Evolutionary conservation across 495 filamentous ascomycete genomes (phyloP).

Genomic region (Letharia lupina): DNA sequence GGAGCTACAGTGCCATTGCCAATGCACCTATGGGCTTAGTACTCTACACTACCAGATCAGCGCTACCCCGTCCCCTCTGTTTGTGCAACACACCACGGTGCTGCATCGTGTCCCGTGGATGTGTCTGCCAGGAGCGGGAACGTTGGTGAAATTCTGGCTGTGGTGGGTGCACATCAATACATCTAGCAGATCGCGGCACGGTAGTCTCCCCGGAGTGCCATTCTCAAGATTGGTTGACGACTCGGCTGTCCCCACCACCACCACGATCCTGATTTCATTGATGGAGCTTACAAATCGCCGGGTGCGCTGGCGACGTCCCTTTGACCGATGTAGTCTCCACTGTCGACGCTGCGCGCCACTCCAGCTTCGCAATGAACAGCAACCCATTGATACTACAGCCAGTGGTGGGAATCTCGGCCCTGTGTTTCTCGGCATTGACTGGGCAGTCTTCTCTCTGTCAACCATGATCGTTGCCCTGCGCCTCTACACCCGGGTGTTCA

Average conservation of each 20-base stretch:
- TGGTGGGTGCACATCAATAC: not conserved
- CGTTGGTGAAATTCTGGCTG: too few species aligned
- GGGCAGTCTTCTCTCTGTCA: conserved; percentile 8
- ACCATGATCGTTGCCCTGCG: conserved; percentile 13
- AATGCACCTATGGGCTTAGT: not conserved
- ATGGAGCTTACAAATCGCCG: not conserved
- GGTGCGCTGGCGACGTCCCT: not conserved
- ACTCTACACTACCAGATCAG: not conserved
- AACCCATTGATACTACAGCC: conserved; percentile 3
- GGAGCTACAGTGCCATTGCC: not conserved
- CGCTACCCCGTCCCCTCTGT: not conserved
- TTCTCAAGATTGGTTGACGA: not conserved
- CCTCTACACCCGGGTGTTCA: conserved; percentile 7
- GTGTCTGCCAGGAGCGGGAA: not conserved
- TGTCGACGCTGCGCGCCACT: not conserved
- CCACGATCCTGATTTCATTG: not conserved
- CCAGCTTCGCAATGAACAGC: not conserved
- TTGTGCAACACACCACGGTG: not conserved
- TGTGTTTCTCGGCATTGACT: conserved; percentile 14
- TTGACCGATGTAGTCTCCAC: not conserved
- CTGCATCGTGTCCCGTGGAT: not conserved
- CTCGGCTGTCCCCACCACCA: not conserved
- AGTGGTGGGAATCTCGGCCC: conserved; percentile 16
- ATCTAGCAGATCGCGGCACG: not conserved
- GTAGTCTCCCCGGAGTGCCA: not conserved